Percentiles rank a stretch among this genome's conserved stretches.
Conservation (phyloP, 1,284 basidiomycete species). For the Microbotryum violaceum region DNA sequence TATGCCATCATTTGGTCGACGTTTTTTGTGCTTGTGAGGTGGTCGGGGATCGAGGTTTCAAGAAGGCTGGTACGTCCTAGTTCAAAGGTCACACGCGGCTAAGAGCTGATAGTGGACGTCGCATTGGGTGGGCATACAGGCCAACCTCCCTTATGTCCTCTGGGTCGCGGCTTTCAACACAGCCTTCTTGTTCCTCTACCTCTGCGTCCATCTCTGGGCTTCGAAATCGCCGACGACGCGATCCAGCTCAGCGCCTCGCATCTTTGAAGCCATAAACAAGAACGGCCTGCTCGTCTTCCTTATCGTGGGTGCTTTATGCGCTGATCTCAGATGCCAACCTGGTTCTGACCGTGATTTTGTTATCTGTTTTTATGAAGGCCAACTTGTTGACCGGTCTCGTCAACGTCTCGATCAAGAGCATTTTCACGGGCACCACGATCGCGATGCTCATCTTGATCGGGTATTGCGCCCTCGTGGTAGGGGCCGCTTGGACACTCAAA, state of each 20-base stretch:
- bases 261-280: slow-evolving; percentile 73
- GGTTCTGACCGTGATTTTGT: neutral
- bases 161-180: slow-evolving; percentile 89
- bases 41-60: slow-evolving; percentile 49
- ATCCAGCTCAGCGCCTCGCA: slow-evolving; percentile 45
- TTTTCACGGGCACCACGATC: slow-evolving; percentile 57
- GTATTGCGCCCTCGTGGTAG: slow-evolving; percentile 58
- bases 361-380: slow-evolving; percentile 49
- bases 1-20: slow-evolving; percentile 74
- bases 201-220: slow-evolving; percentile 58
- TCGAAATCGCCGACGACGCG: slow-evolving; percentile 6
- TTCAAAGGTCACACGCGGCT: neutral
- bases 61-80: slow-evolving; percentile 56
- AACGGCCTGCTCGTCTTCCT: slow-evolving; percentile 77
- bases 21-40: slow-evolving; percentile 46
- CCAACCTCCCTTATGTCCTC: slow-evolving; percentile 78
- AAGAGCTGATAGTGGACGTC: neutral
- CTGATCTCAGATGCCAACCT: neutral
- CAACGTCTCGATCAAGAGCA: slow-evolving; percentile 72
- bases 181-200: slow-evolving; percentile 72
- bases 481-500: slow-evolving; percentile 53
- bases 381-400: slow-evolving; percentile 80
- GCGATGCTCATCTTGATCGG: slow-evolving; percentile 59
- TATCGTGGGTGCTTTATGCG: slow-evolving; percentile 51
- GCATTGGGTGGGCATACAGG: slow-evolving; percentile 46